Percentiles rank a stretch among this genome's conserved stretches.
Conservation (phyloP, 2,329 filamentous ascomycete genomes). For the Pseudocercospora musae region DNA sequence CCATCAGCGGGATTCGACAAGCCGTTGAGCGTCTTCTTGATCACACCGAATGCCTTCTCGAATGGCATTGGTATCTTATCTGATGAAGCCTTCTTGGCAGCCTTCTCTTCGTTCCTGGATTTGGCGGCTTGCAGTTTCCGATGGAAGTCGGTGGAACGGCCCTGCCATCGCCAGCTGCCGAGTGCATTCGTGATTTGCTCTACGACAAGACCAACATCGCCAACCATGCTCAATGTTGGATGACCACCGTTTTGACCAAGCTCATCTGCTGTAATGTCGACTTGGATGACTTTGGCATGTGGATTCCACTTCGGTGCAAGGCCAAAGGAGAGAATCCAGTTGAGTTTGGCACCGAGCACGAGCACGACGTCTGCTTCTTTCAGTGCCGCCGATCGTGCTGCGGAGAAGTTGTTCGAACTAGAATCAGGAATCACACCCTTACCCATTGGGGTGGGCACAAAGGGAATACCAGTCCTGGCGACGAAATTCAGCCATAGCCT, state of each 20-base stretch:
- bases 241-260: slow-evolving; percentile 52
- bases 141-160: slow-evolving; percentile 35
- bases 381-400: slow-evolving; percentile 53
- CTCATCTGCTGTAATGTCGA: slow-evolving; percentile 54
- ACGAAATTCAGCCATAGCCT: slow-evolving; percentile 14
- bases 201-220: slow-evolving; percentile 51
- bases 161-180: slow-evolving; percentile 45
- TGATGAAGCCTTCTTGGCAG: slow-evolving; percentile 42
- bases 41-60: slow-evolving; percentile 51
- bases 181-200: slow-evolving; percentile 46
- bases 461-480: slow-evolving; percentile 47
- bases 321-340: slow-evolving; percentile 59
- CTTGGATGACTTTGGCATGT: slow-evolving; percentile 52
- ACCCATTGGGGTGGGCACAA: slow-evolving; percentile 58
- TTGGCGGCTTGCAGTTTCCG: slow-evolving; percentile 37
- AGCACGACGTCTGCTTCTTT: slow-evolving; percentile 55
- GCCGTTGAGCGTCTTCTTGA: slow-evolving; percentile 49
- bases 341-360: slow-evolving; percentile 53
- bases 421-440: slow-evolving; percentile 57
- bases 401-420: slow-evolving; percentile 51
- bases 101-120: slow-evolving; percentile 48
- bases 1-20: slow-evolving; percentile 47
- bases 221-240: slow-evolving; percentile 49
- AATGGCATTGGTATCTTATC: slow-evolving; percentile 48
- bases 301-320: slow-evolving; percentile 54